Conservation (phyloP, 83 land plant genomes). For the Picea abies region DNA sequence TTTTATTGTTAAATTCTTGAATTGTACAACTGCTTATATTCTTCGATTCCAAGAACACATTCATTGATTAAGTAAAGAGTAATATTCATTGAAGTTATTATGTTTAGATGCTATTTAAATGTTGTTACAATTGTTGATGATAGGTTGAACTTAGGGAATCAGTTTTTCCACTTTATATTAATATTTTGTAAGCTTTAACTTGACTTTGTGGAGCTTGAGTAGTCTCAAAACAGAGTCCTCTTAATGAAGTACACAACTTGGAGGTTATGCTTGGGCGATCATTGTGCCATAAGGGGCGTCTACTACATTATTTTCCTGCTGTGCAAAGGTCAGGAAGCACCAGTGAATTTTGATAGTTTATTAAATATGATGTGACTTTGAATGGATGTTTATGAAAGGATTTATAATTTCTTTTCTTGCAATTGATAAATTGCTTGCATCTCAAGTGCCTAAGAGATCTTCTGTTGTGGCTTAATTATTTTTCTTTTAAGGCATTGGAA, state of each 20-base stretch:
- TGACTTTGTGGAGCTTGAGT: slow-evolving; percentile 7
- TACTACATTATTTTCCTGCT: slow-evolving; percentile 84
- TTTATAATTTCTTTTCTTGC: background rate
- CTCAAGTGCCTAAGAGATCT: background rate
- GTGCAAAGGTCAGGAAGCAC: slow-evolving; percentile 36
- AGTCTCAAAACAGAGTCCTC: slow-evolving; percentile 33
- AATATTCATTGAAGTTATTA: background rate
- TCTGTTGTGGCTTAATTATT: too few species aligned
- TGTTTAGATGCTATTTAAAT: background rate
- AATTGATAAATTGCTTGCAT: background rate
- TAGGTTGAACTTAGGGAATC: background rate
- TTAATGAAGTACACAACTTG: slow-evolving; percentile 41
- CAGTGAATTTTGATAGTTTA: background rate
- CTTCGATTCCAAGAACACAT: background rate
- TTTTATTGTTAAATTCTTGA: too few species aligned
- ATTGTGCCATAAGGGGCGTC: slow-evolving; percentile 90
- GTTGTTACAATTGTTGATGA: background rate
- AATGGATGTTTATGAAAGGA: background rate
- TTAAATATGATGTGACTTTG: slow-evolving; percentile 19
- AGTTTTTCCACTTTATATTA: background rate
- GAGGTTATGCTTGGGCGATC: slow-evolving; percentile 64
- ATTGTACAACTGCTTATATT: background rate
- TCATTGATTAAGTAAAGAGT: background rate
- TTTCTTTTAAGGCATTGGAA: too few species aligned
- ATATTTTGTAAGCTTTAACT: slow-evolving; percentile 5